phyloP scores from a whole-genome alignment of 2,329 filamentous ascomycete species.

The Pochonia chlamydosporia region DNA sequence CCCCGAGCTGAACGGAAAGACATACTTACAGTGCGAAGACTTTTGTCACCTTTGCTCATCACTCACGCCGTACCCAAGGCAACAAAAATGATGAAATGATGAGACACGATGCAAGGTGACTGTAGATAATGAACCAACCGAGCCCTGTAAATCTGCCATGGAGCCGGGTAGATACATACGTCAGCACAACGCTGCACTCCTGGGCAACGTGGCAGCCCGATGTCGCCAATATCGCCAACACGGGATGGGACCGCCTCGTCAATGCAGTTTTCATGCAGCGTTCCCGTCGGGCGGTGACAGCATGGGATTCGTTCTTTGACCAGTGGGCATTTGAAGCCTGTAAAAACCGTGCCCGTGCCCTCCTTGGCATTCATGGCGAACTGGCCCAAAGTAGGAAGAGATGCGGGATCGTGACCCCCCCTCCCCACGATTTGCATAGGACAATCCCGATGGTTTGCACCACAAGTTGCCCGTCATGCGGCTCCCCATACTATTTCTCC shows the following conservation, averaged over 20 bases:
- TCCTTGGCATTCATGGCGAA: conserved; percentile 1
- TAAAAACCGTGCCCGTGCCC: neutral
- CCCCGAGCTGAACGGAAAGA: neutral
- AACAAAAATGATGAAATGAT: neutral
- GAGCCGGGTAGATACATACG: neutral
- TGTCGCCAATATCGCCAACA: neutral
- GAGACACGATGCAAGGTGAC: conserved; percentile 2
- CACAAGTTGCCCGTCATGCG: conserved; percentile 2
- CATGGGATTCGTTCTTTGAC: neutral
- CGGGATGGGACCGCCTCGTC: neutral
- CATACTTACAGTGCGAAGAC: neutral
- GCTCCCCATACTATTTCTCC: conserved; percentile 3
- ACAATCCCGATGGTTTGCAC: neutral
- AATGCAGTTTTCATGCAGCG: neutral
- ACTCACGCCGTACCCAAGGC: neutral
- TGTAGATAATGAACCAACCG: neutral
- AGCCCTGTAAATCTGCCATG: neutral
- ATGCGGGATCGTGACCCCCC: neutral
- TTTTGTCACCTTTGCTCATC: neutral
- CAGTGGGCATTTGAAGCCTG: neutral
- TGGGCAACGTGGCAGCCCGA: conserved; percentile 8
- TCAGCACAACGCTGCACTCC: neutral
- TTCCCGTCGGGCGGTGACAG: conserved; percentile 2
- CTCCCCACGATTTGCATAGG: neutral
- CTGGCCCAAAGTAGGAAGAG: neutral